Evolutionary conservation across 495 filamentous ascomycete species (phyloP), one percentile per base, ranked within the genome.

Genomic region (Apiosordaria backusii): DNA sequence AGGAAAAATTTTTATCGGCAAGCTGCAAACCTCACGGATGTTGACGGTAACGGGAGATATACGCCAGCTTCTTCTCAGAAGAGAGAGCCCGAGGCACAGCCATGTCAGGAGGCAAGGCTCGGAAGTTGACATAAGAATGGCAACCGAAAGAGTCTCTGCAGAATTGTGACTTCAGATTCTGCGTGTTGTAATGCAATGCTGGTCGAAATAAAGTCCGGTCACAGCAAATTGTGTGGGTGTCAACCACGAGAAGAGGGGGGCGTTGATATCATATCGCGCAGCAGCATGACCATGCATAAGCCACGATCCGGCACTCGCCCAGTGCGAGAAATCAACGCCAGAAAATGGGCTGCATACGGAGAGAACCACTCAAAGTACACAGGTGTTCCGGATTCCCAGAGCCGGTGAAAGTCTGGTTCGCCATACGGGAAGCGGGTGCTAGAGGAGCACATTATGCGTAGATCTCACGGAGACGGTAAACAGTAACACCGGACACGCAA

Each of bases 271-370:
- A 25, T 10, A 60, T 24, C 5, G 4, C 35, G 35, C 35, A 45
- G 35, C 10, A 45, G 60, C 19, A 21, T 23, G 21, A 13, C 50
- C 54, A 27, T 65, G 63, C 55, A 65, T 45, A 61, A 60, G 63
- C 29, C 63, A 84, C 85, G 54, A 65, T 60, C 25, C n/a, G 19
- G 54, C 57, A 65, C 35, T 25, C 7, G 27, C 19, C 18, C 29
- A 23, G 29, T 60, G 35, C 23, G 23, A 86, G 86, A 78, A 13
- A 13, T 13, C 10, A 15, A 45, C 35, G 13, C 35, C 35, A 45
- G 35, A 45, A 45, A 45, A 45, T 15, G 9, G 35, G 16, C 35
- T 45, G 35, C 35, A 45, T 45, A 15, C 35, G 35, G 35, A 15
- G 35, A 45, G 35, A 29, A 16, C 35, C 35, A 45, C 15, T 35